These are phyloP conservation scores for Nothopassalora personata DNA, from an alignment of 2,329 filamentous ascomycete species.

Conservation along the genomic window DNA sequence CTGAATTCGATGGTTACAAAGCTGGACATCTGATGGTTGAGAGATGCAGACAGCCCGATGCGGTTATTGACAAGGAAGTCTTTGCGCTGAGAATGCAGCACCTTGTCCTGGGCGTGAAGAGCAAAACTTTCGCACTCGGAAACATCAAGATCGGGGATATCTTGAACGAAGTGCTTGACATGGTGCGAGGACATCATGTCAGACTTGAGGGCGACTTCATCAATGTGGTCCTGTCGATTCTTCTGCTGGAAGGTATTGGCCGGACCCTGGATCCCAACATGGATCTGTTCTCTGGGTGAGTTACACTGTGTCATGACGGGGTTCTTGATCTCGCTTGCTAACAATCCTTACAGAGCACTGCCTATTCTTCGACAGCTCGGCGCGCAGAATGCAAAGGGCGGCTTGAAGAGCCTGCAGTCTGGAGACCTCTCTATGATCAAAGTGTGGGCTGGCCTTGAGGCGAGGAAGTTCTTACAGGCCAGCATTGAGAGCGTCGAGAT, in stretches of 20 bases:
- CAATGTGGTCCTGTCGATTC: slow-evolving; percentile 92
- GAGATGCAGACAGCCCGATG: slow-evolving; percentile 84
- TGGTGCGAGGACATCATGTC: slow-evolving; percentile 91
- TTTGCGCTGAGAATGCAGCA: slow-evolving; percentile 98
- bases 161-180: slow-evolving; percentile 78
- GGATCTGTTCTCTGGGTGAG: slow-evolving; percentile 72
- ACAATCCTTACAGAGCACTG: slow-evolving; percentile 59
- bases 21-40: slow-evolving; percentile 95
- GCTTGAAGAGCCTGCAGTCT: slow-evolving; percentile 39
- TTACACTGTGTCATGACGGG: background rate
- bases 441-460: slow-evolving; percentile 87
- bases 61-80: slow-evolving; percentile 80
- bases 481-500: slow-evolving; percentile 84
- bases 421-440: slow-evolving; percentile 65
- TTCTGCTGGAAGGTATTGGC: slow-evolving; percentile 90
- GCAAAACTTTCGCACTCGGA: slow-evolving; percentile 80
- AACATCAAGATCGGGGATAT: slow-evolving; percentile 97
- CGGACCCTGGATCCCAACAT: slow-evolving; percentile 78
- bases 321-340: slow-evolving; percentile 8
- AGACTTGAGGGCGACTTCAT: slow-evolving; percentile 95
- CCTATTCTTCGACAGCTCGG: slow-evolving; percentile 87
- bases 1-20: slow-evolving; percentile 94
- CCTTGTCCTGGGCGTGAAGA: slow-evolving; percentile 85
- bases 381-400: slow-evolving; percentile 60
- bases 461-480: slow-evolving; percentile 80